These are phyloP conservation scores for Akanthomyces uredinophilus DNA, from an alignment of 2,329 filamentous ascomycete genomes.

Conservation along the genomic window DNA sequence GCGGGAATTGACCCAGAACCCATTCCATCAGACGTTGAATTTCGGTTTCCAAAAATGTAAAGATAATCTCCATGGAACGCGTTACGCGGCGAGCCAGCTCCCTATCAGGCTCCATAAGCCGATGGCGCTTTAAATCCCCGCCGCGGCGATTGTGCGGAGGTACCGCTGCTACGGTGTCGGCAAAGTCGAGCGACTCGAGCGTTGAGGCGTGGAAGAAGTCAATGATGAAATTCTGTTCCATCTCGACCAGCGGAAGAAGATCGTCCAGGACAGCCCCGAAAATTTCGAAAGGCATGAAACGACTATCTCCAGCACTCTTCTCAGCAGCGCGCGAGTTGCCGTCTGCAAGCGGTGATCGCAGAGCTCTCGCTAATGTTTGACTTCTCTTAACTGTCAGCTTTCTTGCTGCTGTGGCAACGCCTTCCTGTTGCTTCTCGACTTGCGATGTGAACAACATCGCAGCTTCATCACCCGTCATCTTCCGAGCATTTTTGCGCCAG, in stretches of 20 bases:
- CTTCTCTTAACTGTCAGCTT: slow-evolving; percentile 93
- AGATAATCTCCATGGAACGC: slow-evolving; percentile 85
- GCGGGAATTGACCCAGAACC: slow-evolving; percentile 71
- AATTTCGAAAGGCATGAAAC: slow-evolving; percentile 71
- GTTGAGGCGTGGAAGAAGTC: slow-evolving; percentile 96
- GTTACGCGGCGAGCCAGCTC: slow-evolving; percentile 78
- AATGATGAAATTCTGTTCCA: slow-evolving; percentile 96
- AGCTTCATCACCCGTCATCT: slow-evolving; percentile 68
- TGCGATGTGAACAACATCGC: slow-evolving; percentile 86
- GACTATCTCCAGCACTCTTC: slow-evolving; percentile 56
- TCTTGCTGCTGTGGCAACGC: slow-evolving; percentile 68
- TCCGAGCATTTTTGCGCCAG: slow-evolving; percentile 76
- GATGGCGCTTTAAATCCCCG: slow-evolving; percentile 66
- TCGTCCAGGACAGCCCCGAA: slow-evolving; percentile 79
- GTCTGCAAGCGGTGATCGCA: slow-evolving; percentile 64
- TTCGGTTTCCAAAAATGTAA: slow-evolving; percentile 73
- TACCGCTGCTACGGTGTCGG: slow-evolving; percentile 65
- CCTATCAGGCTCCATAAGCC: slow-evolving; percentile 83
- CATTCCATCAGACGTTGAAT: slow-evolving; percentile 78
- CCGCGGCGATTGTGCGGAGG: slow-evolving; percentile 64
- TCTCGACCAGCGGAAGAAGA: slow-evolving; percentile 74
- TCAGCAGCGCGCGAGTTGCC: slow-evolving; percentile 48
- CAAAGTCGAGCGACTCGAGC: slow-evolving; percentile 73
- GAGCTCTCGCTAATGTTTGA: slow-evolving; percentile 72
- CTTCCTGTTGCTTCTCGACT: slow-evolving; percentile 78